These are phyloP conservation scores for Leonotis leonurus DNA, from an alignment of 257 asterid genomes.

Conservation along the genomic window DNA sequence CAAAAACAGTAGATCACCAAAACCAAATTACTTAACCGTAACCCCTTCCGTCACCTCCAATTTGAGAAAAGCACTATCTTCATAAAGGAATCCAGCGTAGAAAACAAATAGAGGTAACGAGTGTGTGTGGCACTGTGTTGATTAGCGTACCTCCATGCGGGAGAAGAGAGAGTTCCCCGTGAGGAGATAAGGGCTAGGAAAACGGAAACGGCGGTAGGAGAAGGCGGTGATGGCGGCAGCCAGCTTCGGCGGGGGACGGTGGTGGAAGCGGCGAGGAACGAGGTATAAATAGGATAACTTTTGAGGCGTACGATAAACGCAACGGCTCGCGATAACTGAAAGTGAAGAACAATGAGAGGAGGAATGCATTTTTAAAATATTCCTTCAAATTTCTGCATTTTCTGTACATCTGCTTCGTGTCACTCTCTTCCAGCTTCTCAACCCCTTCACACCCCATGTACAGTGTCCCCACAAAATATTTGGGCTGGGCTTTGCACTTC, in stretches of 20 bases:
- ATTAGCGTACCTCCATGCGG: conserved; percentile 64
- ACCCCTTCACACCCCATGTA: neutral
- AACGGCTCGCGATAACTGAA: conserved; percentile 15
- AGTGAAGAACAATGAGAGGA: conserved; percentile 22
- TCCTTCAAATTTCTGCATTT: conserved; percentile 23
- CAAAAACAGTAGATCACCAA: neutral
- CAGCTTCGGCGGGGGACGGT: conserved; percentile 19
- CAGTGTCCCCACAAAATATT: neutral
- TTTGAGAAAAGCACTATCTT: neutral
- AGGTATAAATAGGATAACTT: conserved; percentile 16
- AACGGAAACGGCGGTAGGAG: conserved; percentile 30
- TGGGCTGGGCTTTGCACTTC: neutral
- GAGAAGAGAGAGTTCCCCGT: conserved; percentile 66
- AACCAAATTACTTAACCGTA: neutral
- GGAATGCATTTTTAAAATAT: conserved; percentile 27
- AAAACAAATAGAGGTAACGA: neutral
- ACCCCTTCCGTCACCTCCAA: neutral
- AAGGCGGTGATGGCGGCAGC: conserved; percentile 18
- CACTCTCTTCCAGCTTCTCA: conserved; percentile 9
- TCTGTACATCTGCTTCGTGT: conserved; percentile 19
- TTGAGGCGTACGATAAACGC: conserved; percentile 42
- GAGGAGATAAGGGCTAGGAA: conserved; percentile 22
- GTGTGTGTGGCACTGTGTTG: neutral
- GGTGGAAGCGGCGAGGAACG: conserved; percentile 26
- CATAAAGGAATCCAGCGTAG: neutral